These are phyloP conservation scores for Penicillium paneum DNA, from an alignment of 2,329 filamentous ascomycete genomes.

Conservation along the genomic window DNA sequence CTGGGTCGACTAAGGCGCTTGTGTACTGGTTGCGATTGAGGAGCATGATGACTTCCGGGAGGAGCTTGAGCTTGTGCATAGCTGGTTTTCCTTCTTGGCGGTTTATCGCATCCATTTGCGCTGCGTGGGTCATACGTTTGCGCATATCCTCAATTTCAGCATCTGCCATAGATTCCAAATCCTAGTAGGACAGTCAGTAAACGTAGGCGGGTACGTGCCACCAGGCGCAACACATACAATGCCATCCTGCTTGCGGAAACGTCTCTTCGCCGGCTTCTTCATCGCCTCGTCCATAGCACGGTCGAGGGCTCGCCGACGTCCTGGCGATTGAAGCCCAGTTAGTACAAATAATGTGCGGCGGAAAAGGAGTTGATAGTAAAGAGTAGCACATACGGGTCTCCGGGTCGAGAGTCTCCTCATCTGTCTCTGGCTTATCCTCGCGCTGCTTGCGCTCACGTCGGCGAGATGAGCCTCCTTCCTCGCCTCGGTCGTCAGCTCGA, in stretches of 20 bases:
- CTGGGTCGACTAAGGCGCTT: slow-evolving; percentile 83
- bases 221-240: slow-evolving; percentile 59
- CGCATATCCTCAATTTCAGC: slow-evolving; percentile 86
- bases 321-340: slow-evolving; percentile 34
- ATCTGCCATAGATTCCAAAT: slow-evolving; percentile 86
- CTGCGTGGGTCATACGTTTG: slow-evolving; percentile 84
- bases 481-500: slow-evolving; percentile 63
- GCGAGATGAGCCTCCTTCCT: slow-evolving; percentile 46
- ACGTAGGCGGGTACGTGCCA: not conserved
- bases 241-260: slow-evolving; percentile 75
- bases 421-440: slow-evolving; percentile 55
- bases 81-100: slow-evolving; percentile 77
- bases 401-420: slow-evolving; percentile 75
- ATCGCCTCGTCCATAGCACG: slow-evolving; percentile 83
- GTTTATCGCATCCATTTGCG: slow-evolving; percentile 77
- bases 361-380: not conserved
- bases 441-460: slow-evolving; percentile 52
- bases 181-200: slow-evolving; percentile 49
- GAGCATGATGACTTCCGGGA: slow-evolving; percentile 83
- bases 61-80: slow-evolving; percentile 86
- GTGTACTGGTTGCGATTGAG: slow-evolving; percentile 82
- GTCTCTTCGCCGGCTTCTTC: slow-evolving; percentile 71
- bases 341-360: not conserved
- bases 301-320: slow-evolving; percentile 76
- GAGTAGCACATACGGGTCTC: slow-evolving; percentile 65